Percentiles rank a stretch among this genome's conserved stretches.
Evolutionary conservation across 2,329 filamentous ascomycete genomes (phyloP).

Genomic region (Pseudohalonectria lignicola): DNA sequence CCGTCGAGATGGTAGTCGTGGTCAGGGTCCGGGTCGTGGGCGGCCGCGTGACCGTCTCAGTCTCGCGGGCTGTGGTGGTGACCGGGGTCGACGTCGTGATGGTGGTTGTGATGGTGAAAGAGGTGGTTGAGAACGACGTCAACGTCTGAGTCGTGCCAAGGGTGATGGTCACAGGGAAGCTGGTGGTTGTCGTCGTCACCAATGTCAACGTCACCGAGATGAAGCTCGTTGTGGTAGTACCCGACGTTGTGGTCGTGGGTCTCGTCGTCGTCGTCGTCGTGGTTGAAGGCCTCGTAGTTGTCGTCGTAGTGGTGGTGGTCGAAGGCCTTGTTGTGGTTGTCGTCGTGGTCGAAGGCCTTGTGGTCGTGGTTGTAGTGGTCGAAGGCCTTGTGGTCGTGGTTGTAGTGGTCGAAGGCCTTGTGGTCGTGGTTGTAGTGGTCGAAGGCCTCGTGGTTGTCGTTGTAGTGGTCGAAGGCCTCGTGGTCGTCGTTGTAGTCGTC

Average conservation of each 20-base stretch:
- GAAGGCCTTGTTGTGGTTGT: not conserved
- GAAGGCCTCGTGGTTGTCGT: not conserved
- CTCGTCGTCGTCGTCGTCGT: not conserved
- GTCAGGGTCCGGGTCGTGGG: constrained; percentile 8
- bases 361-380: not conserved
- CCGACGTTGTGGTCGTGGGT: not conserved
- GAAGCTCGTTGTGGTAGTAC: not conserved
- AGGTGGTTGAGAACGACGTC: no score
- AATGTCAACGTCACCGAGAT: not conserved
- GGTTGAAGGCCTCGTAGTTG: not conserved
- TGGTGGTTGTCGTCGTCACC: not conserved
- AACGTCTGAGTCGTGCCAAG: no score
- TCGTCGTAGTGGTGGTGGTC: not conserved
- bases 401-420: not conserved
- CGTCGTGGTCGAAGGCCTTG: not conserved
- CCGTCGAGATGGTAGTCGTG: constrained; percentile 18
- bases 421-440: constrained; percentile 2
- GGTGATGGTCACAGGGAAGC: constrained; percentile 1
- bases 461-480: not conserved
- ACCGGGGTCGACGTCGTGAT: constrained; percentile 1
- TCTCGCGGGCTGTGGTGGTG: constrained; percentile 2
- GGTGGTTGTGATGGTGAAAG: not conserved
- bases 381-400: not conserved
- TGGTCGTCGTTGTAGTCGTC: not conserved
- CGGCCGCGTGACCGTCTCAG: constrained; percentile 5